Evolutionary conservation across 2,329 filamentous ascomycete species (phyloP).

Genomic region (Diaporthe caulivora): DNA sequence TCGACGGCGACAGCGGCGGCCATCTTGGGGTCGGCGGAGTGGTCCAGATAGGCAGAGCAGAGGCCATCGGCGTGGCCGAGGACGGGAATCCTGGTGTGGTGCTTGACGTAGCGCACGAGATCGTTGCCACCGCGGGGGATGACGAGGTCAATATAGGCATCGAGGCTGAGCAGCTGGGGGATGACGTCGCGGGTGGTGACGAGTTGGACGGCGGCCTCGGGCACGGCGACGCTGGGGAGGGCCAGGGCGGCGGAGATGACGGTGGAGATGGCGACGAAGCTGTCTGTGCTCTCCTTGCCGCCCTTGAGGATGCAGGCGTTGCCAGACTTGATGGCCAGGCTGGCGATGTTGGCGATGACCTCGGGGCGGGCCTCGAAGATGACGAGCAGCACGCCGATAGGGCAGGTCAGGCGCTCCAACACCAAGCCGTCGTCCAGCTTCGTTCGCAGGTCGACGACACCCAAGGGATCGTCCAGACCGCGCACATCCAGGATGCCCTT

Average conservation of each 20-base stretch:
- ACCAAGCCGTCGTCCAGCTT: conserved; percentile 87
- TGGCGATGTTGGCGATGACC: conserved; percentile 98
- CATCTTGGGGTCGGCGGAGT: conserved; percentile 78
- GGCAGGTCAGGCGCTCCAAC: conserved; percentile 90
- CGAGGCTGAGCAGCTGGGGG: conserved; percentile 85
- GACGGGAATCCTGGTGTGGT: conserved; percentile 92
- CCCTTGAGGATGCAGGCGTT: conserved; percentile 98
- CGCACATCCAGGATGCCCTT: conserved; percentile 93
- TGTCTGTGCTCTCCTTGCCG: conserved; percentile 94
- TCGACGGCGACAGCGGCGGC: conserved; percentile 85
- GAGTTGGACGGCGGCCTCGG: conserved; percentile 89
- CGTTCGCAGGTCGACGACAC: conserved; percentile 85
- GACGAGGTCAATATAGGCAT: conserved; percentile 91
- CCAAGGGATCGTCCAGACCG: conserved; percentile 90
- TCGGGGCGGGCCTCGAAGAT: conserved; percentile 98
- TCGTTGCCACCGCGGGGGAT: conserved; percentile 94
- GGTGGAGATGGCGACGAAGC: conserved; percentile 90
- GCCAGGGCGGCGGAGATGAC: conserved; percentile 85
- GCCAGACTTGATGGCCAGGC: conserved; percentile 94
- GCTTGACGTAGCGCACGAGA: conserved; percentile 89
- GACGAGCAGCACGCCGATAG: conserved; percentile 96
- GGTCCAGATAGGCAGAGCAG: conserved; percentile 87
- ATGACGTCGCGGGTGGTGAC: conserved; percentile 94
- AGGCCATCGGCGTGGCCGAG: conserved; percentile 96
- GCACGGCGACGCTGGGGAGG: conserved; percentile 72